phyloP scores from a whole-genome alignment of 345 rosid genomes.

The Euphorbia peplus region DNA sequence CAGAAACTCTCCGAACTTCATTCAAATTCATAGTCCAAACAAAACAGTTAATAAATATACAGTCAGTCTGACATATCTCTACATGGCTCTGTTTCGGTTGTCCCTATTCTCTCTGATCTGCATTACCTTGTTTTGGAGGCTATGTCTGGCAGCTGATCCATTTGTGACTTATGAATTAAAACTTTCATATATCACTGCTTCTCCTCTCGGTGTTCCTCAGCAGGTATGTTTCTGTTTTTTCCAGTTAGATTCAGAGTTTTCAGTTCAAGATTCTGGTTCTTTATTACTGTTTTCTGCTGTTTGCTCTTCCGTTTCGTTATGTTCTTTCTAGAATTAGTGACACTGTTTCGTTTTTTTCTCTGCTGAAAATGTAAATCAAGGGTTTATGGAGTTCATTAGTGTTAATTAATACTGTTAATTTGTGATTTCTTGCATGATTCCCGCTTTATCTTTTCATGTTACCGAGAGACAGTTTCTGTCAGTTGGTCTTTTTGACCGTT shows the following conservation, averaged over 20 bases:
- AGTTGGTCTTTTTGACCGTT: not conserved
- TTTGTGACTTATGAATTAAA: constrained; percentile 45
- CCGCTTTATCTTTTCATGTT: not conserved
- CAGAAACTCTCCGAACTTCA: not conserved
- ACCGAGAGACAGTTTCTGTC: not conserved
- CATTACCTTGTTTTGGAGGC: constrained; percentile 41
- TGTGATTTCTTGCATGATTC: not conserved
- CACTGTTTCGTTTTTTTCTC: not conserved
- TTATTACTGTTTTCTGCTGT: not conserved
- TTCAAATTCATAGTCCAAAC: not conserved
- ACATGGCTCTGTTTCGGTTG: constrained; percentile 9
- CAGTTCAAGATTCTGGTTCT: not conserved
- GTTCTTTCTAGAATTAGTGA: not conserved
- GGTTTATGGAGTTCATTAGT: not conserved
- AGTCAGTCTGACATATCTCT: not conserved
- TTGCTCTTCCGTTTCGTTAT: not conserved
- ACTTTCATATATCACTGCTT: constrained; percentile 61
- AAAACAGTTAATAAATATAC: not conserved
- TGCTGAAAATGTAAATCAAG: not conserved
- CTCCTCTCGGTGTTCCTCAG: constrained; percentile 88
- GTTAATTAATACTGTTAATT: not conserved
- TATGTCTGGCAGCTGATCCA: constrained; percentile 64
- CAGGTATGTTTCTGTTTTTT: constrained; percentile 40
- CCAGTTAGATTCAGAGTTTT: not conserved
- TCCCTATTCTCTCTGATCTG: constrained; percentile 26